These are phyloP conservation scores for Ilyonectria sp. DNA, from an alignment of 2,329 filamentous ascomycete genomes.

Conservation along the genomic window DNA sequence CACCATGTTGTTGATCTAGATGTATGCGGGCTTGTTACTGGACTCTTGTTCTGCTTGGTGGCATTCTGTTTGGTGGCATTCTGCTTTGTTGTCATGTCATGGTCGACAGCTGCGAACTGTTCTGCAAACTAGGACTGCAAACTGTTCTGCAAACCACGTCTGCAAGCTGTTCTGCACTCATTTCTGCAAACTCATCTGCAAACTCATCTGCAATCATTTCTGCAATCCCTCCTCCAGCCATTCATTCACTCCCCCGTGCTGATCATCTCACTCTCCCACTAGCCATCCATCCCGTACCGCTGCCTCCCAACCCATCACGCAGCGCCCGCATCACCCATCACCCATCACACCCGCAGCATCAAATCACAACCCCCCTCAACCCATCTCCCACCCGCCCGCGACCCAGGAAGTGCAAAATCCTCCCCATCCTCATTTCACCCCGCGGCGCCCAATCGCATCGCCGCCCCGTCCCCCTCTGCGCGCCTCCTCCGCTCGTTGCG, in stretches of 20 bases:
- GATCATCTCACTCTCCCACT: neutral
- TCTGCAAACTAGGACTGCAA: no score
- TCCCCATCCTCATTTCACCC: neutral
- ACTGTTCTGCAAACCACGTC: no score
- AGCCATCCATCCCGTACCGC: neutral
- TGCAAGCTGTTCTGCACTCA: no score
- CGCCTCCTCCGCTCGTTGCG: conserved; percentile 12
- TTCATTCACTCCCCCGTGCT: no score
- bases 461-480: conserved; percentile 11
- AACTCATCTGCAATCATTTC: neutral
- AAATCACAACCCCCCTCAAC: neutral
- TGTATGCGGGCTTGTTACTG: no score
- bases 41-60: no score
- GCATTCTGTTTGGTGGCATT: no score
- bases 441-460: conserved; percentile 17
- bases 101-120: no score
- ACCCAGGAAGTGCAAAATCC: neutral
- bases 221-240: neutral
- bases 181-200: no score
- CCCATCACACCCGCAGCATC: neutral
- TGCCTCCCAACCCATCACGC: neutral
- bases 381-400: conserved; percentile 1
- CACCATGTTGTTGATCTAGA: no score
- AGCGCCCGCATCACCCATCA: neutral
- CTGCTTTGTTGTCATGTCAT: no score